phyloP scores from a whole-genome alignment of 2,329 filamentous ascomycete genomes.

The Akanthomyces dipterigenus region DNA sequence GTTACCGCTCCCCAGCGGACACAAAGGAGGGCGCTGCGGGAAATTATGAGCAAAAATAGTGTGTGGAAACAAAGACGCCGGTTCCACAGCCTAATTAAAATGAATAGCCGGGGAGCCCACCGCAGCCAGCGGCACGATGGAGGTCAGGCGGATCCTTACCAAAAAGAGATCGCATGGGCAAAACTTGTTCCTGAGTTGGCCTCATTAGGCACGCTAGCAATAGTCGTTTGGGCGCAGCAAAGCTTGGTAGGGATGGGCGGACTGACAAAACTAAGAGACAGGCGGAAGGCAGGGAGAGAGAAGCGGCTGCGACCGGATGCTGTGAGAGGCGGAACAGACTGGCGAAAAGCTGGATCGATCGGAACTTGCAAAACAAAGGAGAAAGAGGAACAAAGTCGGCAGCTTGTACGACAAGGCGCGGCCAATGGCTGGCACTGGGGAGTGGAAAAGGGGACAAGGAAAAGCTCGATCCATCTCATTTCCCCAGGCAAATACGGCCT shows the following conservation, averaged over 20 bases:
- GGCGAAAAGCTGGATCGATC: neutral
- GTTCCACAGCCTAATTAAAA: constrained; percentile 1
- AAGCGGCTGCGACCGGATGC: neutral
- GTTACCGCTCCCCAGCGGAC: neutral
- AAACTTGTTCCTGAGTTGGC: constrained; percentile 12
- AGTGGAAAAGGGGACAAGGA: neutral
- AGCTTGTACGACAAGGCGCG: too few relatives aligned
- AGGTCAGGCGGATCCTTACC: constrained; percentile 4
- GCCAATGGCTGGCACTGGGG: neutral
- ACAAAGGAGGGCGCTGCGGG: neutral
- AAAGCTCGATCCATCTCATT: constrained; percentile 10
- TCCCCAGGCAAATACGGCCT: constrained; percentile 8
- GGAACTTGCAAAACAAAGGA: neutral
- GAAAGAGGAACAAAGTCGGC: neutral
- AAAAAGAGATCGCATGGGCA: constrained; percentile 8
- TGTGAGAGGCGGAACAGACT: neutral
- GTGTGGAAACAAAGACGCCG: neutral
- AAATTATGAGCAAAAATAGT: constrained; percentile 5
- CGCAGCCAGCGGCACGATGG: neutral
- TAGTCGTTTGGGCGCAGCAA: neutral
- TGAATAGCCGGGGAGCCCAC: neutral
- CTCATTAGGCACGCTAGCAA: constrained; percentile 2
- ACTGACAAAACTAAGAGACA: neutral
- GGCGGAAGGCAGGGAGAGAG: neutral
- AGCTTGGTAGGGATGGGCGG: neutral